Conservation (phyloP, 805 yeast genomes). For the Lachancea kluyveri region DNA sequence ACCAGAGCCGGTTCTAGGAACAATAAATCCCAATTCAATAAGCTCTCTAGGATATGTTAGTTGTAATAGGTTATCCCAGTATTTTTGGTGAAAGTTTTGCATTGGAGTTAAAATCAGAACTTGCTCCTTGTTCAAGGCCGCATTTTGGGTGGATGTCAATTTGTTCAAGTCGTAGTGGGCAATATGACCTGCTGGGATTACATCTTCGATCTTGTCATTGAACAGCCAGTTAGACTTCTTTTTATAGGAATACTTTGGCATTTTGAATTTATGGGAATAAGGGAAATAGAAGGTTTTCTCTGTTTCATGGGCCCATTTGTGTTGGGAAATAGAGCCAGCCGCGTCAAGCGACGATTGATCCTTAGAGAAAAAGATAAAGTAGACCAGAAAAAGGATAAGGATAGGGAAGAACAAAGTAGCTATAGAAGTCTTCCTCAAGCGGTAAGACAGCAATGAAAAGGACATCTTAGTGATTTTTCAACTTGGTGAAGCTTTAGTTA, state of each 20-base stretch:
- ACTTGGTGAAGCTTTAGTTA: too few species aligned
- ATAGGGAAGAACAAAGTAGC: constrained; percentile 21
- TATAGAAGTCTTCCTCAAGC: constrained; percentile 25
- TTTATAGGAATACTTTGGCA: constrained; percentile 44
- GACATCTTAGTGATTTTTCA: too few species aligned
- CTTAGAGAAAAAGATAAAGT: constrained; percentile 18
- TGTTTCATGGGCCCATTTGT: constrained; percentile 32
- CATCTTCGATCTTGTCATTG: constrained; percentile 46
- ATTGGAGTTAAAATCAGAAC: constrained; percentile 86
- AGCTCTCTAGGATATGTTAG: constrained; percentile 79
- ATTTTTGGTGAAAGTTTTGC: constrained; percentile 75
- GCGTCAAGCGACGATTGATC: constrained; percentile 20
- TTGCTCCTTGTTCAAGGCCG: constrained; percentile 71
- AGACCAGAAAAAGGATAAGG: constrained; percentile 15
- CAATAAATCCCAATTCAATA: constrained; percentile 84
- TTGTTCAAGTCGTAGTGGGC: constrained; percentile 80
- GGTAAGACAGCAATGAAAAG: constrained; percentile 18
- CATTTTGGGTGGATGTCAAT: constrained; percentile 62
- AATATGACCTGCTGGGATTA: constrained; percentile 65
- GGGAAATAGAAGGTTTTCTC: constrained; percentile 33
- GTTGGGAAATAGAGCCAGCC: constrained; percentile 22
- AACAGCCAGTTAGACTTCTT: constrained; percentile 35
- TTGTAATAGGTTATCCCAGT: constrained; percentile 78
- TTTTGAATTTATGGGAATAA: constrained; percentile 26
- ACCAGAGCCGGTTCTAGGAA: constrained; percentile 80